These are phyloP conservation scores for Trebouxia sp. DNA, from an alignment of 139 green algal genomes.

Conservation along the genomic window DNA sequence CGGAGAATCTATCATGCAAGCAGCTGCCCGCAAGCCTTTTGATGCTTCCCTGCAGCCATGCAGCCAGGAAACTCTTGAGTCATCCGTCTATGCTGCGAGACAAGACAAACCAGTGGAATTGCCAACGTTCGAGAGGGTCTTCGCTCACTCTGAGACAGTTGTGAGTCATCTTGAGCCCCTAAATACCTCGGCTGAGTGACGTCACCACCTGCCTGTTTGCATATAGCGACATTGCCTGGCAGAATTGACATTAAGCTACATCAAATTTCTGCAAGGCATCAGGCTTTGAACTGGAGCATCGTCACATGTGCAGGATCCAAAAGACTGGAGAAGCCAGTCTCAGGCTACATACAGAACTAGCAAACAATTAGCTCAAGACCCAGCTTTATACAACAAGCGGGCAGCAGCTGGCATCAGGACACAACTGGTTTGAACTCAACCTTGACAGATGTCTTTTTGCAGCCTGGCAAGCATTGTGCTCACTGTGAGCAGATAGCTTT, in stretches of 20 bases:
- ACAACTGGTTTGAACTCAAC: background rate
- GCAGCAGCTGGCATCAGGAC: background rate
- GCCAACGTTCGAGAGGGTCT: slow-evolving; percentile 1
- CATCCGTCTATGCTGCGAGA: background rate
- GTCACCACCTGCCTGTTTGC: too few species aligned
- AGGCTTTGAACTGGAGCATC: background rate
- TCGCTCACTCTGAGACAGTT: background rate
- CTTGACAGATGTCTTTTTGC: too few species aligned
- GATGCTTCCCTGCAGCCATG: background rate
- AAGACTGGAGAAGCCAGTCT: slow-evolving; percentile 19
- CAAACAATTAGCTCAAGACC: background rate
- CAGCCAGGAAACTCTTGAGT: background rate
- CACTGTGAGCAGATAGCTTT: too few species aligned
- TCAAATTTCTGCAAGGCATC: too few species aligned
- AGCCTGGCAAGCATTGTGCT: too few species aligned
- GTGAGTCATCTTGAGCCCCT: background rate
- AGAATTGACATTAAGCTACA: too few species aligned
- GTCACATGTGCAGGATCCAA: background rate
- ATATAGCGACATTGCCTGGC: too few species aligned
- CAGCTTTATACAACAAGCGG: background rate
- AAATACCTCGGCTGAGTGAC: too few species aligned
- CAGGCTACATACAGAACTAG: slow-evolving; percentile 9
- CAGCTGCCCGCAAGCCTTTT: too few species aligned
- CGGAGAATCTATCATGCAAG: too few species aligned
- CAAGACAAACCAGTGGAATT: slow-evolving; percentile 9